These are phyloP conservation scores for Fusarium sp. DNA, from an alignment of 2,329 filamentous ascomycete species.

Conservation along the genomic window DNA sequence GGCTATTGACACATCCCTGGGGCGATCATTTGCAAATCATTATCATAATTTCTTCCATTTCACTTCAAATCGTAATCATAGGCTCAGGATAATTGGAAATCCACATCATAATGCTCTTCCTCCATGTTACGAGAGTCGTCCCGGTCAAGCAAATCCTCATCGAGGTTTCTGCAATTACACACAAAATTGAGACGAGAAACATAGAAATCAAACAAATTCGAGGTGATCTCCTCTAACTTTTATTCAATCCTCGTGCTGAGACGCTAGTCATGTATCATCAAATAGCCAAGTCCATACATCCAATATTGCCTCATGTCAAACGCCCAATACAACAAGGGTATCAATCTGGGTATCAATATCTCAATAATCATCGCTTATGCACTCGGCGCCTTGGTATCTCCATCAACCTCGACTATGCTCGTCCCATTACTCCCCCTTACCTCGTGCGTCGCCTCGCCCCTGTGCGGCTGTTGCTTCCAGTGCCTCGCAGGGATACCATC, in stretches of 20 bases:
- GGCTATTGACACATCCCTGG: not conserved
- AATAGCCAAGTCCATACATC: not conserved
- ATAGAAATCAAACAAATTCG: not conserved
- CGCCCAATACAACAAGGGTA: not conserved
- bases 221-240: not conserved
- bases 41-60: not conserved
- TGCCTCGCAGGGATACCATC: constrained; percentile 43
- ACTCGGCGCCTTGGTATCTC: not conserved
- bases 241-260: not conserved
- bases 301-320: not conserved
- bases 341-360: constrained; percentile 1
- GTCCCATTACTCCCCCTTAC: constrained; percentile 2
- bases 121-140: not conserved
- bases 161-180: too few species aligned
- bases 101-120: not conserved
- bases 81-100: not conserved
- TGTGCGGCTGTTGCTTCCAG: constrained; percentile 42
- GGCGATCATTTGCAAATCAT: not conserved
- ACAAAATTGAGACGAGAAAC: not conserved
- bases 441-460: constrained; percentile 1
- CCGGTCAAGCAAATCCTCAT: not conserved
- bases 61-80: not conserved
- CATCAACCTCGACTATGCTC: not conserved
- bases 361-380: not conserved
- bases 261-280: not conserved